Evolutionary conservation across 768 basidiomycete species (phyloP).

Genomic region (Leccinellum luteum): DNA sequence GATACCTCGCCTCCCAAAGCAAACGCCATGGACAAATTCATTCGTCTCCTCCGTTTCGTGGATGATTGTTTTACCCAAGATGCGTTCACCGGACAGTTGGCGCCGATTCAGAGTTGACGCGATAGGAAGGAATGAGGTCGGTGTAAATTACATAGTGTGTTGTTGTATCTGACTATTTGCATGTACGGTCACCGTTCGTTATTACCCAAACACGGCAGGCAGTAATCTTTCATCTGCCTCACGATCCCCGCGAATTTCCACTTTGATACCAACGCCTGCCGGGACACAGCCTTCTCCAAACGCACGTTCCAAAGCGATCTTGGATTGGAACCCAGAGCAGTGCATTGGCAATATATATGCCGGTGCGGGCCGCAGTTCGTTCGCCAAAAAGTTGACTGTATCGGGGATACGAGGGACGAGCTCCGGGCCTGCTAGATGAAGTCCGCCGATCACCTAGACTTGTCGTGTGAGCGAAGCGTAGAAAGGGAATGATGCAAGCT

Average conservation of each 20-base stretch:
- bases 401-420: constrained; percentile 58
- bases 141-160: constrained; percentile 4
- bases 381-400: constrained; percentile 69
- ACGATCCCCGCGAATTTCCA: constrained; percentile 52
- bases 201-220: constrained; percentile 16
- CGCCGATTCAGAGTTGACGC: background rate
- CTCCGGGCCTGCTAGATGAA: constrained; percentile 79
- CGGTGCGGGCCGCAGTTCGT: constrained; percentile 57
- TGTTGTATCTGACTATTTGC: constrained; percentile 1
- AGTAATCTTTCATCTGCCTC: constrained; percentile 36
- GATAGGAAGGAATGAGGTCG: background rate
- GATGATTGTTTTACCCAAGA: constrained; percentile 39
- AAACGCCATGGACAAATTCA: constrained; percentile 48
- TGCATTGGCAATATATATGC: constrained; percentile 81
- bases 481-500: background rate
- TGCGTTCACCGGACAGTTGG: constrained; percentile 19
- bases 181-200: background rate
- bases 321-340: constrained; percentile 77
- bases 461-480: background rate
- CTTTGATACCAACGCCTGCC: constrained; percentile 68
- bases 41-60: constrained; percentile 47
- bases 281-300: constrained; percentile 79
- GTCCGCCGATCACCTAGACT: constrained; percentile 70
- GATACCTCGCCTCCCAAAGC: constrained; percentile 42
- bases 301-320: constrained; percentile 64